These are phyloP conservation scores for Arthrobotrys conoides DNA, from an alignment of 2,329 filamentous ascomycete genomes.

Conservation along the genomic window DNA sequence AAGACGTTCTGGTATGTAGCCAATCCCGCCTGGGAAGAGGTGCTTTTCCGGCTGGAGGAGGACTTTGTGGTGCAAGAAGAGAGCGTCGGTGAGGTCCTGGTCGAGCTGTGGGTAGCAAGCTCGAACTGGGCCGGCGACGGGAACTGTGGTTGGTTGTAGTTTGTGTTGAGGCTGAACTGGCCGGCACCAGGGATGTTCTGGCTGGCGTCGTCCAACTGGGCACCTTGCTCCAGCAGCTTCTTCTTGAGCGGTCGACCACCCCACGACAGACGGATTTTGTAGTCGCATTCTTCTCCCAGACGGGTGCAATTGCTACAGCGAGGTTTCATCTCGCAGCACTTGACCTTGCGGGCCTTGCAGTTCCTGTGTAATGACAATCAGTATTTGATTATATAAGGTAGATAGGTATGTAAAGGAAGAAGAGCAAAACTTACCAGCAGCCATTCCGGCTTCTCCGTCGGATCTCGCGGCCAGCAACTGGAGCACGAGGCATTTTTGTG, in stretches of 20 bases:
- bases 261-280: constrained; percentile 64
- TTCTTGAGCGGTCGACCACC: constrained; percentile 64
- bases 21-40: constrained; percentile 59
- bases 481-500: constrained; percentile 64
- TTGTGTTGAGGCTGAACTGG: constrained; percentile 64
- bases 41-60: constrained; percentile 55
- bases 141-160: constrained; percentile 62
- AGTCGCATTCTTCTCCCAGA: constrained; percentile 65
- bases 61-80: constrained; percentile 58
- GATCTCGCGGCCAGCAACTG: constrained; percentile 64
- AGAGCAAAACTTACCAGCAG: constrained; percentile 64
- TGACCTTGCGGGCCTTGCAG: constrained; percentile 65
- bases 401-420: not conserved
- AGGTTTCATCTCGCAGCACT: constrained; percentile 64
- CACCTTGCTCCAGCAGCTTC: constrained; percentile 64
- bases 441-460: constrained; percentile 64
- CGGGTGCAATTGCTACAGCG: constrained; percentile 65
- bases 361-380: constrained; percentile 61
- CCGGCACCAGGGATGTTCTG: constrained; percentile 65
- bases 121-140: constrained; percentile 64
- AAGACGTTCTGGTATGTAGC: constrained; percentile 61
- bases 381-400: not conserved
- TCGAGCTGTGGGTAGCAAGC: constrained; percentile 60
- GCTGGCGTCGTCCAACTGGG: constrained; percentile 64
- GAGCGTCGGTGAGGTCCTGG: constrained; percentile 54